phyloP scores from a whole-genome alignment of 768 basidiomycete genomes.

The Leccinum uliginosum region DNA sequence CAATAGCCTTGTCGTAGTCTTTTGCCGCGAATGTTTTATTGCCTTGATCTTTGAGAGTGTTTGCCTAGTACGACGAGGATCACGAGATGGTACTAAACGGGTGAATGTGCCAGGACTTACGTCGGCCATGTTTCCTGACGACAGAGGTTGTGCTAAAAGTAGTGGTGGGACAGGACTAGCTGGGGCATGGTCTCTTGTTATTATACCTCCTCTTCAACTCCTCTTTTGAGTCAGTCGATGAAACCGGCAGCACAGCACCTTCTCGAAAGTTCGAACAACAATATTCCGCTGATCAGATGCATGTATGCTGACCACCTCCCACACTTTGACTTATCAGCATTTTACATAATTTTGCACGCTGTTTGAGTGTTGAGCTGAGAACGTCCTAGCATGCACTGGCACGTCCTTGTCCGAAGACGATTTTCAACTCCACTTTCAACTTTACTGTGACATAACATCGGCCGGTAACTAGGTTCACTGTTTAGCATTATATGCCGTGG shows the following conservation, averaged over 20 bases:
- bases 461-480: neutral
- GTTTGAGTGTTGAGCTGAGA: neutral
- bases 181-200: neutral
- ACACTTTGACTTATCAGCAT: too few species aligned
- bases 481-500: neutral
- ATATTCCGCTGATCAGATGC: too few species aligned
- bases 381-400: neutral
- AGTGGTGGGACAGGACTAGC: neutral
- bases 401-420: neutral
- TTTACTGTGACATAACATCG: too few species aligned
- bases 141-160: neutral
- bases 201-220: conserved; percentile 21
- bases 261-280: conserved; percentile 29
- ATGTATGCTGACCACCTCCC: too few species aligned
- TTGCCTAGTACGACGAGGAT: conserved; percentile 32
- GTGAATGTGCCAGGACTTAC: conserved; percentile 23
- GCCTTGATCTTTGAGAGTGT: conserved; percentile 82
- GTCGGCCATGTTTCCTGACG: conserved; percentile 29
- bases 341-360: too few species aligned
- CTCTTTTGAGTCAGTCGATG: neutral
- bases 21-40: conserved; percentile 96
- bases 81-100: conserved; percentile 16
- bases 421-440: too few species aligned
- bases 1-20: conserved; percentile 85
- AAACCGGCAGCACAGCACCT: conserved; percentile 19